Conservation (phyloP, 495 filamentous ascomycete species). For the Xylaria scruposa region DNA sequence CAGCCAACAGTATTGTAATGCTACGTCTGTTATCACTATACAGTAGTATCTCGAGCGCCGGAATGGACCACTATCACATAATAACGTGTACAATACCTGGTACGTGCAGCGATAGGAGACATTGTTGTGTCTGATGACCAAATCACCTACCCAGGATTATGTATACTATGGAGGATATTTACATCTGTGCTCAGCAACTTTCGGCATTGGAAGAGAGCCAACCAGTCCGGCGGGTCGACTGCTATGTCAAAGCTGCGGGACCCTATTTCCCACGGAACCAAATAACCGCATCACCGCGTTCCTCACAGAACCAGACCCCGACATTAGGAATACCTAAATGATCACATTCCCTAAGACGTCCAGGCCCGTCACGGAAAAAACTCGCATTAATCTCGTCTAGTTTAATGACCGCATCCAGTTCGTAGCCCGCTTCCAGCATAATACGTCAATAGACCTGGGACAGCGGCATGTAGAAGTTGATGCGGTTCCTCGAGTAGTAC, state of each 20-base stretch:
- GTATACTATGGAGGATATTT: background rate
- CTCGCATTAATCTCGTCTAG: too few species aligned
- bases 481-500: too few species aligned
- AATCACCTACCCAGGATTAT: background rate
- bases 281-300: too few species aligned
- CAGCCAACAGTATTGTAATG: background rate
- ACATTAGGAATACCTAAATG: too few species aligned
- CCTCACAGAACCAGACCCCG: too few species aligned
- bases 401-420: too few species aligned
- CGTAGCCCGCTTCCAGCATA: too few species aligned
- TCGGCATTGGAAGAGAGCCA: constrained; percentile 8
- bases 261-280: background rate
- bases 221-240: constrained; percentile 15
- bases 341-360: too few species aligned
- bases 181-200: background rate
- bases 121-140: constrained; percentile 7
- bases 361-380: too few species aligned
- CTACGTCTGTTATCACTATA: background rate
- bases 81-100: constrained; percentile 8
- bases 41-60: background rate
- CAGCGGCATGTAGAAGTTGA: too few species aligned
- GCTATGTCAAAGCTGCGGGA: constrained; percentile 10
- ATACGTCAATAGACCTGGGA: too few species aligned
- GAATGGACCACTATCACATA: background rate
- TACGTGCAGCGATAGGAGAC: background rate